Conservation (phyloP, 1,284 basidiomycete species). For the Coniophora puteana region DNA sequence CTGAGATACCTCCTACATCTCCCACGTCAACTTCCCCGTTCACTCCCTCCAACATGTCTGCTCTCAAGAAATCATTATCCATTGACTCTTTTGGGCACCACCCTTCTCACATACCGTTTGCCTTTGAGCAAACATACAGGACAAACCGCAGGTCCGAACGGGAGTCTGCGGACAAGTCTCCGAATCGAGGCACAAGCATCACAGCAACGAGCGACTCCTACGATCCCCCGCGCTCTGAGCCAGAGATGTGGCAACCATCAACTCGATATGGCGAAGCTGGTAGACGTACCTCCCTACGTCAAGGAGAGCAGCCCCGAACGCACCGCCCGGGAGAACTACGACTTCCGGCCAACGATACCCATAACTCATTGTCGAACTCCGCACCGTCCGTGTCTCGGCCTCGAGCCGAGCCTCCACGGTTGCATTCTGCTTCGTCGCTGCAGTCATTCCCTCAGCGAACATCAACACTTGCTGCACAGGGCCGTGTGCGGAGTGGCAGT, state of each 20-base stretch:
- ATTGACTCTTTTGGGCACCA: conserved; percentile 62
- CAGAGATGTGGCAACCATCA: conserved; percentile 23
- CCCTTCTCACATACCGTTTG: conserved; percentile 16
- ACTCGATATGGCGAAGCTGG: conserved; percentile 30
- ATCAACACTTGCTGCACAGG: conserved; percentile 25
- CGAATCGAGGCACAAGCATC: conserved; percentile 51
- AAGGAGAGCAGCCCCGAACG: conserved; percentile 26
- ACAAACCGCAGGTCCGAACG: conserved; percentile 22
- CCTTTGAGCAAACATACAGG: conserved; percentile 17
- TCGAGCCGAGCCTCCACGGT: conserved; percentile 35
- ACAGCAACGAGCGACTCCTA: conserved; percentile 35
- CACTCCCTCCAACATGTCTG: conserved; percentile 12
- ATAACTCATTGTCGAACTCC: conserved; percentile 31
- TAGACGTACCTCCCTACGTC: conserved; percentile 26
- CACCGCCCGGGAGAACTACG: conserved; percentile 34
- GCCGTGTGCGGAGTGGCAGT: conserved; percentile 55
- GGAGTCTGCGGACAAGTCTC: conserved; percentile 28
- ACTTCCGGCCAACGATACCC: no score
- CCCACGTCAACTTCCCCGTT: conserved; percentile 5
- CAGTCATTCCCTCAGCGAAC: conserved; percentile 36
- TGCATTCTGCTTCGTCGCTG: conserved; percentile 40
- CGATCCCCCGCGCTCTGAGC: conserved; percentile 20
- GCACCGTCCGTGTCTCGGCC: conserved; percentile 18
- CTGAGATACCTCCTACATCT: no score
- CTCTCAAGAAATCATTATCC: conserved; percentile 67